These are phyloP conservation scores for Rhizophora apiculata DNA, from an alignment of 345 rosid genomes.

Conservation along the genomic window DNA sequence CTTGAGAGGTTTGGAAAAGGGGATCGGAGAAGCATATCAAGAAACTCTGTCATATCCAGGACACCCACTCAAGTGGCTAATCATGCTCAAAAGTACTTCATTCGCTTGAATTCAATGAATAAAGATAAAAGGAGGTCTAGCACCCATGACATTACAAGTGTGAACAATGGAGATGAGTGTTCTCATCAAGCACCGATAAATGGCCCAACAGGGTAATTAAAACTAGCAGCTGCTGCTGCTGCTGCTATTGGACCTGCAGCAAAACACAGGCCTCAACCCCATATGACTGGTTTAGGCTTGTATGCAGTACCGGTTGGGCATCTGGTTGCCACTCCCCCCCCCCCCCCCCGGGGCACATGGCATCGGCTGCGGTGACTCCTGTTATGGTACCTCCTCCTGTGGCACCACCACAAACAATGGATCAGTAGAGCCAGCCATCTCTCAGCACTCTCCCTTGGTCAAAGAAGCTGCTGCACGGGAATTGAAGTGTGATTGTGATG, in stretches of 20 bases:
- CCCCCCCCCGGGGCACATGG: slow-evolving; percentile 62
- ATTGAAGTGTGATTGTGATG: too few species aligned
- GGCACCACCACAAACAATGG: slow-evolving; percentile 54
- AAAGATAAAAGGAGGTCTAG: slow-evolving; percentile 86
- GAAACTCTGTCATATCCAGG: slow-evolving; percentile 82
- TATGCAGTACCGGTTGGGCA: slow-evolving; percentile 72
- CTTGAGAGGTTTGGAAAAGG: slow-evolving; percentile 91
- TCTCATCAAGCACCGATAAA: slow-evolving; percentile 56
- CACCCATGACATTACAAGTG: slow-evolving; percentile 82
- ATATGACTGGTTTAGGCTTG: slow-evolving; percentile 60
- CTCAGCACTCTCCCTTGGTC: background rate
- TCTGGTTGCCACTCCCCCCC: slow-evolving; percentile 54
- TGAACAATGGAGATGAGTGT: slow-evolving; percentile 47
- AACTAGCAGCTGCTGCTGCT: slow-evolving; percentile 20
- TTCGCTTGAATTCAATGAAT: slow-evolving; percentile 74
- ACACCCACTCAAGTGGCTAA: slow-evolving; percentile 96
- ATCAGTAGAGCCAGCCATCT: slow-evolving; percentile 36
- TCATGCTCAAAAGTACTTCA: slow-evolving; percentile 92
- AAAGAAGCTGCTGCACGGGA: background rate
- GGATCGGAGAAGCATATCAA: slow-evolving; percentile 96
- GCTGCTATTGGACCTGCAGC: slow-evolving; percentile 29
- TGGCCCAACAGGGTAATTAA: slow-evolving; percentile 50
- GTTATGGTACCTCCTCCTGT: slow-evolving; percentile 75
- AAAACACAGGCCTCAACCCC: slow-evolving; percentile 48
- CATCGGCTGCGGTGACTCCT: slow-evolving; percentile 78